phyloP scores from a whole-genome alignment of 768 basidiomycete genomes.

The Hypsizygus marmoreus region DNA sequence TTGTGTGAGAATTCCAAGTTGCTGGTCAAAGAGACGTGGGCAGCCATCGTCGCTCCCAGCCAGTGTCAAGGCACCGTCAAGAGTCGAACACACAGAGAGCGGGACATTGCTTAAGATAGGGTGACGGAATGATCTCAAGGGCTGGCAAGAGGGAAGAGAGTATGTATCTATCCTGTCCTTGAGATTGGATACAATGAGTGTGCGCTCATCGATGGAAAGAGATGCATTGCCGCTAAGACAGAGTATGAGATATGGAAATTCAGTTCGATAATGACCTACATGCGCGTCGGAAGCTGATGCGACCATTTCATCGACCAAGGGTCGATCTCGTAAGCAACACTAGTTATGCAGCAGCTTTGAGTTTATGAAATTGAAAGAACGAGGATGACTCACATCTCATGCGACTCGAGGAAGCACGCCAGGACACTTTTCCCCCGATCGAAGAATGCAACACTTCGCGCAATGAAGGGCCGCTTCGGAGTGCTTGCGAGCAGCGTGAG shows the following conservation, averaged over 20 bases:
- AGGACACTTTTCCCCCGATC: background rate
- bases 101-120: background rate
- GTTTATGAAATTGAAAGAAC: background rate
- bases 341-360: background rate
- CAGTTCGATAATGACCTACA: no score
- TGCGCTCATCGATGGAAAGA: no score
- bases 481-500: background rate
- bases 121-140: background rate
- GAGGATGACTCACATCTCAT: background rate
- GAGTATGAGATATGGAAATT: no score
- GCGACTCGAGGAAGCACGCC: background rate
- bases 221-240: no score
- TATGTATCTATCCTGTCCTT: background rate
- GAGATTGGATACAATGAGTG: no score
- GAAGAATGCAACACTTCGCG: conserved; percentile 1
- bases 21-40: conserved; percentile 1
- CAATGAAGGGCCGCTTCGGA: background rate
- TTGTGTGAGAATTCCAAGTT: background rate
- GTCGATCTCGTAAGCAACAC: background rate
- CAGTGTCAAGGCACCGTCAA: background rate
- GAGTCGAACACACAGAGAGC: background rate
- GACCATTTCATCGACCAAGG: background rate
- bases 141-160: background rate
- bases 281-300: background rate
- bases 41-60: background rate